Base-by-base conservation (phyloP, 1,139 yeast genomes). In the Saccharomyces uvarum region DNA sequence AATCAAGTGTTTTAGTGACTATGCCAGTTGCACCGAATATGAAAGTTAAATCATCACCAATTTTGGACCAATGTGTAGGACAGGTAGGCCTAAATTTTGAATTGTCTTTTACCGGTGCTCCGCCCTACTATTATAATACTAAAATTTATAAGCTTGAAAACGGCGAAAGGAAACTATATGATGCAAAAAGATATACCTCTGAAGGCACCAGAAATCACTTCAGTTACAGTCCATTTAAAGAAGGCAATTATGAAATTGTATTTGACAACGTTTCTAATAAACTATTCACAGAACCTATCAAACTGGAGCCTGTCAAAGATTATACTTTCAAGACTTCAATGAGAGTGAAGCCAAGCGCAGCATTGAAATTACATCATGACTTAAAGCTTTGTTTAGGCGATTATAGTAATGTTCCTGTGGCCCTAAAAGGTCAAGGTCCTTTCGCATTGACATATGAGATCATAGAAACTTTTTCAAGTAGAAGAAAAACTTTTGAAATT, bases 11-110 rank as follows among this genome's bases (percentile, higher is more conserved):
- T 33, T 59, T 76, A 11, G 77, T 81, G 1, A 74, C 84, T 0
- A 73, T 75, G 49, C 83, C 85, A 2, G 70, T 76, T 5, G 73
- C 81, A 21, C 93, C 93, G 2, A 70, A 66, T 56, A 77, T 83
- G 61, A 74, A 68, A 53, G 82, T 86, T 4, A 59, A 66, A 3
- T 80, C 88, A 0, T 73, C 75, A 2, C 83, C 90, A 2, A 81
- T 91, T 2, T 75, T 82, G 41, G 98, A 93, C 65, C 82, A 86
- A 56, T 93, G 99, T 73, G 87, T 95, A 33, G 99, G 99, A 0
- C 88, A 91, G 53, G 84, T 89, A 8, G 99, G 98, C 0, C 82
- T 89, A 56, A 79, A 80, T 50, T 90, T 91, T 60, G 84, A 81
- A 50, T 70, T 86, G 52, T 70, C 78, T 1, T 77, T 88, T 52